Evolutionary conservation across 768 basidiomycete genomes (phyloP), one percentile per base, ranked within the genome.

Genomic region (Lactarius indigo): DNA sequence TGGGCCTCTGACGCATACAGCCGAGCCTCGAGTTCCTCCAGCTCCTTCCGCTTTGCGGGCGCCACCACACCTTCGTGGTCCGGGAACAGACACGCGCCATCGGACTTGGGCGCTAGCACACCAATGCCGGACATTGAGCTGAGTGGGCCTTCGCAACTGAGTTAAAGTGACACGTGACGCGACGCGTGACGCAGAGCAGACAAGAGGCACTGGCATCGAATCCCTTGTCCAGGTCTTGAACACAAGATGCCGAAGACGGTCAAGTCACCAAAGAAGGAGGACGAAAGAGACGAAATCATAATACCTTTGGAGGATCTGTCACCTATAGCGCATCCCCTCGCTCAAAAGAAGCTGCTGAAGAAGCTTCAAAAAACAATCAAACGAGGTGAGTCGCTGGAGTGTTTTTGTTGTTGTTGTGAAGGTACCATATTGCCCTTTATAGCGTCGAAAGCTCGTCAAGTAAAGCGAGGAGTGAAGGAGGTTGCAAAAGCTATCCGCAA

Each of bases 381-480:
- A 81, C 93, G 90, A 79, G 94, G 94, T 89, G 50, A 56, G 76
- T 66, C 39, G 30, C 26, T 70, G 20, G 57, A 6, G 12, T n/a
- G 20, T 7, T 28, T 17, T 47, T 39, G n/a, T 26, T 44, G 41
- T 37, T 37, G 33, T 41, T 33, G 17, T 37, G 35, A 41, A 61
- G 28, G 18, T 58, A 33, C 23, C 12, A 59, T 71, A 65, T 9
- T 30, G 26, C 33, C 52, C 28, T 59, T 62, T 37, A 42, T 72
- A 96, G 94, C 97, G 20, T 95, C 96, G 30, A 97, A 96, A 77
- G 88, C 87, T 47, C 87, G 96, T 66, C 95, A 97, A 77, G 90
- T 98, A 37, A 98, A 97, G 81, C 87, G 97, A 55, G 97, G 97
- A 47, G 96, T 99, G 57, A 98, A 98, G 78, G 97, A 99, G 78